Evolutionary conservation across 2,329 filamentous ascomycete species (phyloP).

Genomic region (Claviceps arundinis): DNA sequence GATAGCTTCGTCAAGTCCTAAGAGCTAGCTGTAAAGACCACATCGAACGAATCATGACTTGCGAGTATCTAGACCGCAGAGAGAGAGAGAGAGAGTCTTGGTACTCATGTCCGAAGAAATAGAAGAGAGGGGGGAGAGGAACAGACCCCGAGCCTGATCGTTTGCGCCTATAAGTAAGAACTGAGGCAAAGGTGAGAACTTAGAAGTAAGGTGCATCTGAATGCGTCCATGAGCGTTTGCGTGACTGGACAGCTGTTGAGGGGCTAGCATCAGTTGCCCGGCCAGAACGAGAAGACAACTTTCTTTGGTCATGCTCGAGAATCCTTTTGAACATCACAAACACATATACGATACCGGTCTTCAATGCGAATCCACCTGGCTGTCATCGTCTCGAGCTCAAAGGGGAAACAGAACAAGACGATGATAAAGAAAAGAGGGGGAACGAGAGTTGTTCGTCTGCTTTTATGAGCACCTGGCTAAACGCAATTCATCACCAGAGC

Average conservation of each 20-base stretch:
- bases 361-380: background rate
- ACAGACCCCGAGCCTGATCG: background rate
- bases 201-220: background rate
- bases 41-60: background rate
- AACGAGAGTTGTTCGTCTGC: too few species aligned
- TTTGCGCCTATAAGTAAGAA: constrained; percentile 1
- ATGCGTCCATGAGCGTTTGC: background rate
- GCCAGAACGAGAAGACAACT: background rate
- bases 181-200: background rate
- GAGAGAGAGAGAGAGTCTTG: background rate
- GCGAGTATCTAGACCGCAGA: background rate
- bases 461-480: background rate
- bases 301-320: background rate
- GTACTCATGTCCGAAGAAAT: background rate
- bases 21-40: background rate
- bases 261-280: background rate
- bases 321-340: background rate
- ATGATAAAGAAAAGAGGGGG: background rate
- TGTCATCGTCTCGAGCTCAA: background rate
- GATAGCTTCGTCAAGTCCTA: background rate
- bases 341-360: background rate
- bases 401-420: background rate
- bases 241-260: constrained; percentile 1
- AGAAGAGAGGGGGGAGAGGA: background rate
- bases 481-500: background rate